Evolutionary conservation across 139 green algal species (phyloP).

Genomic region (Auxenochlorella pyrenoidosa): DNA sequence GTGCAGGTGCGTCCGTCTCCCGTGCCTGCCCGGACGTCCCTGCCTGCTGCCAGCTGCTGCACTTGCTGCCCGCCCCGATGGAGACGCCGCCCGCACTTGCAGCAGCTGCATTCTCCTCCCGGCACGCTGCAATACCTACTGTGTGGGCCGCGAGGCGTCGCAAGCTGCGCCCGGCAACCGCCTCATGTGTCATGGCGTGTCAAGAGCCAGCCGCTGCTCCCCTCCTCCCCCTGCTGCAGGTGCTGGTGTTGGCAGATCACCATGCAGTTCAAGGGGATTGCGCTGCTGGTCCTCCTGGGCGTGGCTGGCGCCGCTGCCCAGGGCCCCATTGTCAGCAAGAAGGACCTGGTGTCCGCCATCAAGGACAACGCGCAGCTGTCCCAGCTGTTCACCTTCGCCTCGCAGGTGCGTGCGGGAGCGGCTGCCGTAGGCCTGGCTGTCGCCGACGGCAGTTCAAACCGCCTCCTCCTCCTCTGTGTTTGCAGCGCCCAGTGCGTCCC

Average conservation of each 20-base stretch:
- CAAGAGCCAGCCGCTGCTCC: background rate
- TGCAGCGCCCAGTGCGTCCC: background rate
- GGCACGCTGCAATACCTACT: no score
- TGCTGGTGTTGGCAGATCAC: background rate
- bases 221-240: background rate
- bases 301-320: constrained; percentile 6
- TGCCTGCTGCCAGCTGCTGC: no score
- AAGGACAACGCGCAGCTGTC: background rate
- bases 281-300: constrained; percentile 12
- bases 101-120: no score
- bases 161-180: background rate
- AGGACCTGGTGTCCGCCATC: background rate
- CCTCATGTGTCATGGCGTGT: background rate
- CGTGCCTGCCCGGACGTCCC: no score
- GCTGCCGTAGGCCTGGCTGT: no score
- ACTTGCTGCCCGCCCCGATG: no score
- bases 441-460: background rate
- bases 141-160: no score
- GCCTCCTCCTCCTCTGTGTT: background rate
- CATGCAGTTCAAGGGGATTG: background rate
- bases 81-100: no score
- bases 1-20: no score
- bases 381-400: background rate
- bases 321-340: background rate
- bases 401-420: background rate